Evolutionary conservation across 495 filamentous ascomycete genomes (phyloP).

Genomic region (Penicillium salamii): DNA sequence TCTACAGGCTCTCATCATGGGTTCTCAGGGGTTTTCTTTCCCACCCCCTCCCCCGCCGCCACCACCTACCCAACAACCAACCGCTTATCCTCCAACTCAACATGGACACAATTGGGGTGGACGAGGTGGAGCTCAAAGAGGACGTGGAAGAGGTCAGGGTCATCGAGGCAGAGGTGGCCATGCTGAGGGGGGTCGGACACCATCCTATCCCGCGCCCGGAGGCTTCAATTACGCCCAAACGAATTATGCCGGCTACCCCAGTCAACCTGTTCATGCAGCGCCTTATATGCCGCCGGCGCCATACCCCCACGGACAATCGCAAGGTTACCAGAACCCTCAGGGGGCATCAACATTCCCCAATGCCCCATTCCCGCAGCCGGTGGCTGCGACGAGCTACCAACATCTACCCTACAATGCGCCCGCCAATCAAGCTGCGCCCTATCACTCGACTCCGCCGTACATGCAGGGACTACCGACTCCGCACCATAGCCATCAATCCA

Average conservation of each 20-base stretch:
- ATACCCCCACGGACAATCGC: conserved; percentile 24
- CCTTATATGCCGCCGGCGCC: conserved; percentile 27
- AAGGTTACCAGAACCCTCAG: conserved; percentile 24
- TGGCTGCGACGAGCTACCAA: conserved; percentile 26
- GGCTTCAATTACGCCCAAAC: conserved; percentile 29
- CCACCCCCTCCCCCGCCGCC: conserved; percentile 51
- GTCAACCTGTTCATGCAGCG: conserved; percentile 26
- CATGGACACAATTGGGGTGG: conserved; percentile 36
- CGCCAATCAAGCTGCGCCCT: conserved; percentile 14
- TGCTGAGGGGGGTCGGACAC: conserved; percentile 16
- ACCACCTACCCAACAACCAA: conserved; percentile 27
- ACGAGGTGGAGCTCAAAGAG: conserved; percentile 33
- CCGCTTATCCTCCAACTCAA: conserved; percentile 24
- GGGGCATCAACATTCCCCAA: conserved; percentile 20
- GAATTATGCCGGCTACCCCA: conserved; percentile 32
- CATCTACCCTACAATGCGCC: conserved; percentile 28
- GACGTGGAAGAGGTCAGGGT: conserved; percentile 43
- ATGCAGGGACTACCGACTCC: conserved; percentile 20
- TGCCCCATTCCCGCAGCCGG: conserved; percentile 27
- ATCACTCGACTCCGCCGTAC: conserved; percentile 27
- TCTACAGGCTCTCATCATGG: conserved; percentile 34
- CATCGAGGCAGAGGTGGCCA: conserved; percentile 47
- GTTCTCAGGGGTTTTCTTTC: conserved; percentile 49
- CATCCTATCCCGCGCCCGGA: conserved; percentile 19
- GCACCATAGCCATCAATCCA: conserved; percentile 22